A percentile compares a stretch with the other conserved stretches of the same genome.
phyloP scores from a whole-genome alignment of 176 grass and related monocot genomes.

The Aegilops umbellulata region DNA sequence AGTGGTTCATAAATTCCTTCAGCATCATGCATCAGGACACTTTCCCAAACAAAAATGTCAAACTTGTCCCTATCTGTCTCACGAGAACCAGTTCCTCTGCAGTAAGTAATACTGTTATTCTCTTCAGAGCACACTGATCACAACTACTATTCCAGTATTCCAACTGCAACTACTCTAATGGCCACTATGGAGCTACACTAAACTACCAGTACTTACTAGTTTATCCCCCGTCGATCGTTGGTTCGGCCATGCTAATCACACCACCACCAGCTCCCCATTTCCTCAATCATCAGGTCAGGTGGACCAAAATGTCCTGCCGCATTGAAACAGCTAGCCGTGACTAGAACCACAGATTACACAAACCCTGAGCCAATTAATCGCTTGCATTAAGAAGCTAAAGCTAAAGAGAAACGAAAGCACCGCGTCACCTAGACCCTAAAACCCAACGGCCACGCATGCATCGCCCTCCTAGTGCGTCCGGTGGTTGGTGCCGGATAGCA shows the following conservation, averaged over 20 bases:
- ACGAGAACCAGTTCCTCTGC: neutral
- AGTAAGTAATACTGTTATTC: neutral
- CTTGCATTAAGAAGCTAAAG: constrained; percentile 20
- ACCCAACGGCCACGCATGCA: too few relatives aligned
- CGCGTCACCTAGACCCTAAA: constrained; percentile 4
- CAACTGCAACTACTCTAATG: neutral
- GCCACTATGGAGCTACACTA: neutral
- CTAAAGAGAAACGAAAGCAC: neutral
- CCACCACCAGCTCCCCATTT: constrained; percentile 3
- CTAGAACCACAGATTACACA: neutral
- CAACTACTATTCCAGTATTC: neutral
- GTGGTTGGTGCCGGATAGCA: constrained; percentile 38
- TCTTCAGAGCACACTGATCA: neutral
- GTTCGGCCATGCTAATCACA: constrained; percentile 3
- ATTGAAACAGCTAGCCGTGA: neutral
- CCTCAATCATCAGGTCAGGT: neutral
- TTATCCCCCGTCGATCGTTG: neutral
- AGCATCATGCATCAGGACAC: neutral
- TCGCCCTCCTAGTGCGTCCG: constrained; percentile 7
- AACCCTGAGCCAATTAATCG: neutral
- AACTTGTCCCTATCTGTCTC: neutral
- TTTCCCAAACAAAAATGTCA: neutral
- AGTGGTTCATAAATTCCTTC: neutral
- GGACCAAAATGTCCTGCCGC: neutral
- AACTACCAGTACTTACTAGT: neutral